Evolutionary conservation across 2,329 filamentous ascomycete genomes (phyloP), one percentile per base, ranked within the genome.

Genomic region (Phoma herbarum): DNA sequence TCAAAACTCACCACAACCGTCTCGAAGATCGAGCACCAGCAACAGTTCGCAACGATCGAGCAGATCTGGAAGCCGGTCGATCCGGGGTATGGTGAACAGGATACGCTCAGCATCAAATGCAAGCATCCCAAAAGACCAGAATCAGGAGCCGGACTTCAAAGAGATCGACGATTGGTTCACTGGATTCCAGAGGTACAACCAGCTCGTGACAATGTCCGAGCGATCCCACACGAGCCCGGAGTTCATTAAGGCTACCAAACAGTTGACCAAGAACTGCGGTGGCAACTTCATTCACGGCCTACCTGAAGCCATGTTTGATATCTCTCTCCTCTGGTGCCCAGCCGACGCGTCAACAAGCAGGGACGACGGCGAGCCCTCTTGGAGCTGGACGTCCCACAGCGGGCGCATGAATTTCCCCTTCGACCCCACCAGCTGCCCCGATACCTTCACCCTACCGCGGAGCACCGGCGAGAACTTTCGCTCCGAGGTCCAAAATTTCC

Each of bases 261-360:
- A 58, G 3, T 59, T 76, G 10, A 69, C 65, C 33, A 69, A 73
- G 48, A 67, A 68, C 18, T 72, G 68, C 52, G 74, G 70, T 12
- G 71, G 72, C 2, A 58, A 64, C 8, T 72, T 76, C 42, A 49
- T 74, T 23, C 67, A 71, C 26, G 67, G 68, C 3, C 64, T 76
- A 29, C 74, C 74, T 2, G 74, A 76, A 60, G 60, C 69, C 11
- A 63, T 70, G 3, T 73, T 75, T 26, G 74, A 75, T 43, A 66
- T 70, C 37, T 63, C 72, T 11, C 59, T 76, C 2, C 63, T 76
- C 11, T 76, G 74, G 74, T 74, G 72, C 59, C 74, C 74, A 23
- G 66, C 69, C 3, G 67, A 54, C 8, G 41, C 53, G 2, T 39
- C 67, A 8, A 60, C 58, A n/a, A 60, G 58, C 11, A 63, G 62